Evolutionary conservation across 768 basidiomycete genomes (phyloP).

Genomic region (Kwoniella dendrophila): DNA sequence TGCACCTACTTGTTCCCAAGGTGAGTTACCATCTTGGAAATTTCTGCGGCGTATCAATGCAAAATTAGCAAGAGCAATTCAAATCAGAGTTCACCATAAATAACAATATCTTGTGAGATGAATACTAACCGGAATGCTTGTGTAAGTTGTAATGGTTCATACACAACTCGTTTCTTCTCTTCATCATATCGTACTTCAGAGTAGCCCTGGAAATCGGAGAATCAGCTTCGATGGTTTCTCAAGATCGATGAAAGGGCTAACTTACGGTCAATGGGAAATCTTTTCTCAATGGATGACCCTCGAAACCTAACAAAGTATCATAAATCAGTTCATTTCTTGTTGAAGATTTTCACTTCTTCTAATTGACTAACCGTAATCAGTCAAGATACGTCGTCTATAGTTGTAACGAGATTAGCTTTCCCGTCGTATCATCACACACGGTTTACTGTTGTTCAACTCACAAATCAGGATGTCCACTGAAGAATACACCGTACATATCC

Average conservation of each 20-base stretch:
- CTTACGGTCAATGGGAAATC: conserved; percentile 95
- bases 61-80: not conserved
- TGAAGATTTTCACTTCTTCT: not conserved
- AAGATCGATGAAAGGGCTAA: conserved; percentile 12
- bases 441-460: conserved; percentile 56
- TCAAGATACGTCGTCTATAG: conserved; percentile 90
- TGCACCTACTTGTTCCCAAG: conserved; percentile 92
- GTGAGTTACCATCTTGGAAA: conserved; percentile 79
- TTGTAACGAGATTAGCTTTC: not conserved
- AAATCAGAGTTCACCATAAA: not conserved
- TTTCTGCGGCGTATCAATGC: conserved; percentile 61
- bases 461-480: conserved; percentile 94
- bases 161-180: conserved; percentile 93
- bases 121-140: conserved; percentile 87
- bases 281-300: conserved; percentile 95
- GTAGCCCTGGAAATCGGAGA: conserved; percentile 72
- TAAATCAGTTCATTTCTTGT: not conserved
- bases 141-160: conserved; percentile 94
- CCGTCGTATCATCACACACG: not conserved
- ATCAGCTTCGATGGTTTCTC: not conserved
- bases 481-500: conserved; percentile 97
- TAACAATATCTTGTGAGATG: not conserved
- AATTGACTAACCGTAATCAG: conserved; percentile 77
- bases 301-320: conserved; percentile 67
- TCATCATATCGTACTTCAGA: conserved; percentile 97